phyloP scores from a whole-genome alignment of 306 rosid species.

The Corylus heterophylla region DNA sequence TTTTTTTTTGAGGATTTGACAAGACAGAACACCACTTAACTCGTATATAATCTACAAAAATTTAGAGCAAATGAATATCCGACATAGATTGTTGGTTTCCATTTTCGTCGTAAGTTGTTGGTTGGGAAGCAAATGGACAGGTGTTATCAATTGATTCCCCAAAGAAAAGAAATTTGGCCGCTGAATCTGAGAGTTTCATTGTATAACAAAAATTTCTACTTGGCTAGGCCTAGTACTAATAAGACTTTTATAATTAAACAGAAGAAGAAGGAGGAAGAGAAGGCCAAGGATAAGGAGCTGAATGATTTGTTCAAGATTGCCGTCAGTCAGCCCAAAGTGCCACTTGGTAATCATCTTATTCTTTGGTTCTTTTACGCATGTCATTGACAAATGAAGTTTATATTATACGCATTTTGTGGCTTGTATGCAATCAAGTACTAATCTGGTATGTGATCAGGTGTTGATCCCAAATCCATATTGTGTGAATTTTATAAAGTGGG shows the following conservation, averaged over 20 bases:
- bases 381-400: not conserved
- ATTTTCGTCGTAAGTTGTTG: not conserved
- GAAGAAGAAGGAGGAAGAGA: slow-evolving; percentile 98
- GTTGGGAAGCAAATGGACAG: not conserved
- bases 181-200: not conserved
- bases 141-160: not conserved
- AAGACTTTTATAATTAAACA: slow-evolving; percentile 23
- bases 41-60: too few relatives aligned
- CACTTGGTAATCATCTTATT: slow-evolving; percentile 53
- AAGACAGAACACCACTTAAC: not conserved
- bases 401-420: not conserved
- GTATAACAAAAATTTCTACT: not conserved
- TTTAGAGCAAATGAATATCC: too few relatives aligned
- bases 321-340: slow-evolving; percentile 91
- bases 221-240: not conserved
- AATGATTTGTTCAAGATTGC: slow-evolving; percentile 91
- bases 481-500: slow-evolving; percentile 93
- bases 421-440: not conserved
- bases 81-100: not conserved
- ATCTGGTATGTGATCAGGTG: slow-evolving; percentile 53
- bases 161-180: not conserved
- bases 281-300: slow-evolving; percentile 88
- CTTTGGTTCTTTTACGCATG: not conserved
- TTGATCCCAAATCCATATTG: slow-evolving; percentile 92
- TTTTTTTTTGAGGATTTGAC: too few relatives aligned